Evolutionary conservation across 2,329 filamentous ascomycete genomes (phyloP).

Genomic region (Colletotrichum siamense): DNA sequence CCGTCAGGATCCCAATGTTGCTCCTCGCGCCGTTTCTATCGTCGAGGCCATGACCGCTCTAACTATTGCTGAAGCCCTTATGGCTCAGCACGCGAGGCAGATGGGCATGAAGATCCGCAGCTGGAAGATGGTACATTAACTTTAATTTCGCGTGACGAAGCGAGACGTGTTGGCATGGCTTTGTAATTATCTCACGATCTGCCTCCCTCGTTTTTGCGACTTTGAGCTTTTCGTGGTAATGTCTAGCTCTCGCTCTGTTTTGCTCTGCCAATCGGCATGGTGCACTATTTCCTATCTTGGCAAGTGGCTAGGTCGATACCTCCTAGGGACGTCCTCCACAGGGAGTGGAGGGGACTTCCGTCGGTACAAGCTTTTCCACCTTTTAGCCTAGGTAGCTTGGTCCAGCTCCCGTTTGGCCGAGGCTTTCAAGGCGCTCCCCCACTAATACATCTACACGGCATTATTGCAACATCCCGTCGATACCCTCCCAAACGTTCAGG

Average conservation of each 20-base stretch:
- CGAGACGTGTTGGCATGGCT: no score
- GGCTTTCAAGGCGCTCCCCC: conserved; percentile 1
- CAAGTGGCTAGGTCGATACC: background rate
- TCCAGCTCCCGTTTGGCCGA: conserved; percentile 4
- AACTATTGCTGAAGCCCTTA: conserved; percentile 83
- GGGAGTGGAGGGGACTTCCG: background rate
- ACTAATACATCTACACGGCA: background rate
- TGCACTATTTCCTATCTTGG: conserved; percentile 7
- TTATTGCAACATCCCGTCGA: background rate
- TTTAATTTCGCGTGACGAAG: no score
- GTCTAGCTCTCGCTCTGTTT: no score
- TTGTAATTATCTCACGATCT: no score
- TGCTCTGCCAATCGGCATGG: no score
- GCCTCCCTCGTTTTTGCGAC: no score
- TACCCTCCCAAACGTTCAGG: background rate
- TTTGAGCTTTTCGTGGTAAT: no score
- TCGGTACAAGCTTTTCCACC: background rate
- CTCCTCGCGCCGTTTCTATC: conserved; percentile 85
- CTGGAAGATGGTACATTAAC: conserved; percentile 14
- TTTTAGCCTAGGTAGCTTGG: background rate
- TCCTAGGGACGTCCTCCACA: background rate
- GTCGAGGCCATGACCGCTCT: conserved; percentile 92
- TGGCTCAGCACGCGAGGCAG: conserved; percentile 76
- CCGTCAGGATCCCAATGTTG: conserved; percentile 91
- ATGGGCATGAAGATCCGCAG: conserved; percentile 25